phyloP scores from a whole-genome alignment of 345 rosid species.

The Eucalyptus polyanthemos region DNA sequence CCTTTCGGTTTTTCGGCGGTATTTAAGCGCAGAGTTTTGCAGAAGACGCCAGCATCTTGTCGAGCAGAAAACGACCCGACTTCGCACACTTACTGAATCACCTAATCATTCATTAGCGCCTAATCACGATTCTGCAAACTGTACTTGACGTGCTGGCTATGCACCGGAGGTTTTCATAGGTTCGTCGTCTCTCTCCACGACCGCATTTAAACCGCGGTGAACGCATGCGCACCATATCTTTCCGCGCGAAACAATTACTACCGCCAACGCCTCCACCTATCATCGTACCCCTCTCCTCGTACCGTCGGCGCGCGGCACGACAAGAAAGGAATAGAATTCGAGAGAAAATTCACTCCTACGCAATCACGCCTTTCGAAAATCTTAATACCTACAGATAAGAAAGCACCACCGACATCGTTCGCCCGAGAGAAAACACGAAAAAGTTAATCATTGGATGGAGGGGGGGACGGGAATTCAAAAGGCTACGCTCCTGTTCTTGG shows the following conservation, averaged over 20 bases:
- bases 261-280: background rate
- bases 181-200: background rate
- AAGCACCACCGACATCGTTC: background rate
- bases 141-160: background rate
- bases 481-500: slow-evolving; percentile 36
- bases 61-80: background rate
- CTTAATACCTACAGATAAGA: background rate
- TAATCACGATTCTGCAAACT: background rate
- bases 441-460: too few species aligned
- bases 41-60: background rate
- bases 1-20: background rate
- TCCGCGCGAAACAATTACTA: background rate
- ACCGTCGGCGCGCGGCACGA: background rate
- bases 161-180: background rate
- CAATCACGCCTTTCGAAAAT: background rate
- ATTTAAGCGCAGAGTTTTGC: background rate
- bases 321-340: background rate
- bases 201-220: background rate
- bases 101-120: background rate
- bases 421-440: background rate
- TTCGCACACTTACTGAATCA: background rate
- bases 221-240: background rate
- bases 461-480: slow-evolving; percentile 5
- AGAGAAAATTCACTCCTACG: background rate
- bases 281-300: background rate